Conservation (phyloP, 768 basidiomycete species). For the Pleurotus salmoneostramineus region DNA sequence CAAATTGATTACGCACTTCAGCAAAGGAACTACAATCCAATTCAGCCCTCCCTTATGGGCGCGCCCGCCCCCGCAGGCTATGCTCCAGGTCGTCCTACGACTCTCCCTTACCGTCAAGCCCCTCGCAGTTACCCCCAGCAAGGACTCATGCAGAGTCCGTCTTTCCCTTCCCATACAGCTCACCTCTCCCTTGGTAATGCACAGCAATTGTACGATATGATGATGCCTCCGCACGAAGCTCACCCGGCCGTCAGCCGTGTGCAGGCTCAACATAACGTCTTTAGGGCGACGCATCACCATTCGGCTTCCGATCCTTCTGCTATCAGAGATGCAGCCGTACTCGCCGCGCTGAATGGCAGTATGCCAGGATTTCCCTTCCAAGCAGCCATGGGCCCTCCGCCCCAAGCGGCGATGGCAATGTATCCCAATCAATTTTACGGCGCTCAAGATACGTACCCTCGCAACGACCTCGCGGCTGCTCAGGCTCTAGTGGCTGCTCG, state of each 20-base stretch:
- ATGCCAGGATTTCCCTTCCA: slow-evolving; percentile 60
- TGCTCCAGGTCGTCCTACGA: slow-evolving; percentile 49
- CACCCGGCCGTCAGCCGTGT: slow-evolving; percentile 69
- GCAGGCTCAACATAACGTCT: slow-evolving; percentile 75
- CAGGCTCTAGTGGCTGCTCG: slow-evolving; percentile 60
- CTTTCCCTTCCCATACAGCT: slow-evolving; percentile 54
- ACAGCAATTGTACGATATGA: slow-evolving; percentile 81
- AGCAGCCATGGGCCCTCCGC: slow-evolving; percentile 34
- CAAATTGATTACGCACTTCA: slow-evolving; percentile 56
- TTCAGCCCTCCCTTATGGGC: slow-evolving; percentile 25
- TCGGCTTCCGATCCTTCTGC: slow-evolving; percentile 80
- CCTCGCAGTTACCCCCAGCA: slow-evolving; percentile 58
- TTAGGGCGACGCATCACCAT: slow-evolving; percentile 75
- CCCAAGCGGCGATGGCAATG: slow-evolving; percentile 50
- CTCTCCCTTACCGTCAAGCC: slow-evolving; percentile 57
- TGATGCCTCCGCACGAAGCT: slow-evolving; percentile 55
- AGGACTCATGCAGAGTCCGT: slow-evolving; percentile 46
- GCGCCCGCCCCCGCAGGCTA: slow-evolving; percentile 41
- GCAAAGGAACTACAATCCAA: slow-evolving; percentile 50
- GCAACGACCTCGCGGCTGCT: slow-evolving; percentile 47
- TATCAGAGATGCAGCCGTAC: slow-evolving; percentile 65
- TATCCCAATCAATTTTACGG: slow-evolving; percentile 72
- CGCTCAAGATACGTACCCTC: slow-evolving; percentile 52
- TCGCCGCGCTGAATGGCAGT: slow-evolving; percentile 56
- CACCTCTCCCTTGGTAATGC: slow-evolving; percentile 71